phyloP scores from a whole-genome alignment of 176 grass and related monocot species.

The Triticum timopheevii region DNA sequence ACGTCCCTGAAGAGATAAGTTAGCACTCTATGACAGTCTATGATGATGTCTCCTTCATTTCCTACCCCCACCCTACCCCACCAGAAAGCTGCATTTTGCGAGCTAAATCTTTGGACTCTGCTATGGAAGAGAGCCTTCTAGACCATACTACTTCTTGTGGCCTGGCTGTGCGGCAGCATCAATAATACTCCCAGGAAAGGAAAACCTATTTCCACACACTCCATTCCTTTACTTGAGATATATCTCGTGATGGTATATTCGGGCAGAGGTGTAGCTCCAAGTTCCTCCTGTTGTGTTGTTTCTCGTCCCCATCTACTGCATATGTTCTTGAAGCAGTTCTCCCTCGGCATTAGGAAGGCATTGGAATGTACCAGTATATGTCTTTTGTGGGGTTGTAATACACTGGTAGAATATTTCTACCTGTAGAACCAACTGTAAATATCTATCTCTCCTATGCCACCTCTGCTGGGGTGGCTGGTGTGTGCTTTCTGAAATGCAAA shows the following conservation, averaged over 20 bases:
- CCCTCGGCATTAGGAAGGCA: too few species aligned
- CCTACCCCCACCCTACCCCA: background rate
- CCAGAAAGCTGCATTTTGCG: background rate
- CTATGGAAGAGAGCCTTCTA: background rate
- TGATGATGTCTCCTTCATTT: background rate
- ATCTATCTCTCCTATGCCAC: too few species aligned
- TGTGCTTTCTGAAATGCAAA: background rate
- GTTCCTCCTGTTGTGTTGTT: too few species aligned
- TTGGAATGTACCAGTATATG: too few species aligned
- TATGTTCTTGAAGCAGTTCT: too few species aligned
- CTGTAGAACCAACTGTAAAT: too few species aligned
- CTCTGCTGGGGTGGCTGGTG: background rate
- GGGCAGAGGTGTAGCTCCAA: too few species aligned
- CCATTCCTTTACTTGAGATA: too few species aligned
- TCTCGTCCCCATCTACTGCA: too few species aligned
- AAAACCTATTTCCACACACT: background rate
- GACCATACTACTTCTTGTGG: background rate
- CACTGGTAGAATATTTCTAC: too few species aligned
- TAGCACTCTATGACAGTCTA: slow-evolving; percentile 26
- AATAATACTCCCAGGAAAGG: background rate
- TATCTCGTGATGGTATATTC: too few species aligned
- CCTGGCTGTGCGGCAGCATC: background rate
- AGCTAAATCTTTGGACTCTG: background rate
- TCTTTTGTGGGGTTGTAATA: too few species aligned
- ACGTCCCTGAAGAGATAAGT: slow-evolving; percentile 46